A percentile compares a stretch with the other conserved stretches of the same genome.
phyloP scores from a whole-genome alignment of 75 land plant species.

The Cunninghamia lanceolata region DNA sequence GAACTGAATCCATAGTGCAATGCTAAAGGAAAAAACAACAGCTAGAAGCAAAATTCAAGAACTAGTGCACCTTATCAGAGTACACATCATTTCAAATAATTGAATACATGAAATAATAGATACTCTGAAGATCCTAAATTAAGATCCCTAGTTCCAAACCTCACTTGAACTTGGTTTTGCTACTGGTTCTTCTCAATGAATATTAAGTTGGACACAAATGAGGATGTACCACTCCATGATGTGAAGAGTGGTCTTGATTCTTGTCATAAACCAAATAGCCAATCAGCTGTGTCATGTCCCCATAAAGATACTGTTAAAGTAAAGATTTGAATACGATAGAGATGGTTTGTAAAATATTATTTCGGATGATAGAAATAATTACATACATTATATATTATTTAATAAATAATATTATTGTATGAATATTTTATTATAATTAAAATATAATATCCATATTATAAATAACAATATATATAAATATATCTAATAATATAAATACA shows the following conservation, averaged over 20 bases:
- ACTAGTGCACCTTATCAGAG: not conserved
- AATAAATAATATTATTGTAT: no score
- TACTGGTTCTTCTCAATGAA: not conserved
- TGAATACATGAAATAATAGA: not conserved
- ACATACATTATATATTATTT: no score
- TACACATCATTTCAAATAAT: not conserved
- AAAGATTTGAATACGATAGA: no score
- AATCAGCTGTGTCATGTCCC: no score
- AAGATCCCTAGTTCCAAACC: not conserved
- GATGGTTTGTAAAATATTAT: no score
- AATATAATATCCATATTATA: no score
- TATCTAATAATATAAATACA: no score
- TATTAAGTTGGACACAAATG: not conserved
- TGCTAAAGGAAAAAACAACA: not conserved
- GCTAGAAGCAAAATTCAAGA: not conserved
- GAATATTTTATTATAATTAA: no score
- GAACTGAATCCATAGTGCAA: not conserved
- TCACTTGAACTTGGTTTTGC: not conserved
- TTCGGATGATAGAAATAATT: no score
- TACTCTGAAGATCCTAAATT: not conserved
- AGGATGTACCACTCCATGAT: not conserved
- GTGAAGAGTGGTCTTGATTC: not conserved
- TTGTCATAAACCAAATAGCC: no score
- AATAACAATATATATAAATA: no score
- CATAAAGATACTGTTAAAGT: no score